Conservation (phyloP, 768 basidiomycete genomes). For the Pleurotus cornucopiae region DNA sequence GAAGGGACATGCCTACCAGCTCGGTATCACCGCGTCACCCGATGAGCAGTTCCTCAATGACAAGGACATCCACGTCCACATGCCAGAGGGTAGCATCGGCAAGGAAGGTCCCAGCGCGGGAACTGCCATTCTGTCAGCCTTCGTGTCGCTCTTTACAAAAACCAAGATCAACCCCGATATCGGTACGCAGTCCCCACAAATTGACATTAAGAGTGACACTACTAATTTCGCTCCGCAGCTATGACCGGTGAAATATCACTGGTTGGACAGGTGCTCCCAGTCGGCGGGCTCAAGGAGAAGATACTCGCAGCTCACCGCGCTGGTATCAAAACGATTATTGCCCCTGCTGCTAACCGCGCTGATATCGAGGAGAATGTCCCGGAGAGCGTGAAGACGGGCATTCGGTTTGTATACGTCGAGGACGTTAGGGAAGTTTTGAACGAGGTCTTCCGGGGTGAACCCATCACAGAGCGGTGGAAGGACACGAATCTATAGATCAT, state of each 20-base stretch:
- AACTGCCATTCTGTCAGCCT: constrained; percentile 86
- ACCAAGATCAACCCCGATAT: constrained; percentile 83
- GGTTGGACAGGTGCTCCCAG: constrained; percentile 92
- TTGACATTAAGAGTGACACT: no score
- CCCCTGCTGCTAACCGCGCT: constrained; percentile 82
- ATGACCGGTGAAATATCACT: constrained; percentile 99
- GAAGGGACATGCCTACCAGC: constrained; percentile 81
- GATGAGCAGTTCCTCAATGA: constrained; percentile 81
- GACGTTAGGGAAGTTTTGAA: constrained; percentile 85
- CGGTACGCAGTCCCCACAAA: constrained; percentile 43
- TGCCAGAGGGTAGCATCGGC: constrained; percentile 91
- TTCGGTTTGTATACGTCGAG: constrained; percentile 93
- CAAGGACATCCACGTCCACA: constrained; percentile 91
- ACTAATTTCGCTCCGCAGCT: constrained; percentile 38
- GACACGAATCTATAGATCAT: constrained; percentile 34
- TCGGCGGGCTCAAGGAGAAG: constrained; percentile 95
- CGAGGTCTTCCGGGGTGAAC: constrained; percentile 74
- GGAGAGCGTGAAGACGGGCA: constrained; percentile 91
- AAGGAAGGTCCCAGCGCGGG: constrained; percentile 98
- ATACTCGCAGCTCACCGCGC: constrained; percentile 96
- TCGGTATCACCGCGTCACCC: constrained; percentile 74
- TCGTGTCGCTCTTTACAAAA: constrained; percentile 89
- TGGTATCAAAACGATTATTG: constrained; percentile 88
- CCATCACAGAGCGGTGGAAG: constrained; percentile 61
- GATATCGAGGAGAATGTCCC: constrained; percentile 99